phyloP scores from a whole-genome alignment of 331 rosid genomes.

The Pyrus hybrid region DNA sequence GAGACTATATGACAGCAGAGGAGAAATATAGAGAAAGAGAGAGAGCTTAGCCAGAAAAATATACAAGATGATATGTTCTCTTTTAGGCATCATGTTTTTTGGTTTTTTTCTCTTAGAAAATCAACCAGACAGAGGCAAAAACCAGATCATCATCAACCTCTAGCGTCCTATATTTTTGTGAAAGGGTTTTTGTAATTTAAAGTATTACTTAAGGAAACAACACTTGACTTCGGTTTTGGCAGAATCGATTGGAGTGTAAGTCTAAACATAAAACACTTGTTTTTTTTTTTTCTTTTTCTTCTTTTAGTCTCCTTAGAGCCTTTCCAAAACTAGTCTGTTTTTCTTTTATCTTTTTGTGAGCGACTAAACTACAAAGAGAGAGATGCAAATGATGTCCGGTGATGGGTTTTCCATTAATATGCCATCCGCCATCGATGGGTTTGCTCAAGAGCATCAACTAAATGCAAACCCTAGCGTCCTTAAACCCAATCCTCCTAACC shows the following conservation, averaged over 20 bases:
- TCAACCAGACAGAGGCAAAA: constrained; percentile 37
- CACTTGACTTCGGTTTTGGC: constrained; percentile 49
- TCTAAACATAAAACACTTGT: neutral
- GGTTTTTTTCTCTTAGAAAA: constrained; percentile 46
- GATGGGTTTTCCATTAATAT: constrained; percentile 43
- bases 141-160: constrained; percentile 14
- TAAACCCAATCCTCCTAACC: constrained; percentile 38
- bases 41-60: neutral
- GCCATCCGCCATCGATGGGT: constrained; percentile 46
- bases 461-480: constrained; percentile 49
- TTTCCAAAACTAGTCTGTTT: constrained; percentile 21
- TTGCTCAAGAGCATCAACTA: constrained; percentile 41
- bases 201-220: constrained; percentile 11
- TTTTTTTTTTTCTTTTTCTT: constrained; percentile 38
- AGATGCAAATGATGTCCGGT: constrained; percentile 50
- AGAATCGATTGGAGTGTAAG: constrained; percentile 11
- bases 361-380: neutral
- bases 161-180: constrained; percentile 22
- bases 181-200: constrained; percentile 35
- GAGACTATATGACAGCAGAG: constrained; percentile 12
- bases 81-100: constrained; percentile 30
- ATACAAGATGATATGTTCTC: constrained; percentile 11
- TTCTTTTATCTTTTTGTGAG: constrained; percentile 12
- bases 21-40: constrained; percentile 16
- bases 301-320: constrained; percentile 27